A percentile compares a stretch with the other conserved stretches of the same genome.
phyloP scores from a whole-genome alignment of 192 early-diverging fungal genomes.

The Entomortierella chlamydospora region DNA sequence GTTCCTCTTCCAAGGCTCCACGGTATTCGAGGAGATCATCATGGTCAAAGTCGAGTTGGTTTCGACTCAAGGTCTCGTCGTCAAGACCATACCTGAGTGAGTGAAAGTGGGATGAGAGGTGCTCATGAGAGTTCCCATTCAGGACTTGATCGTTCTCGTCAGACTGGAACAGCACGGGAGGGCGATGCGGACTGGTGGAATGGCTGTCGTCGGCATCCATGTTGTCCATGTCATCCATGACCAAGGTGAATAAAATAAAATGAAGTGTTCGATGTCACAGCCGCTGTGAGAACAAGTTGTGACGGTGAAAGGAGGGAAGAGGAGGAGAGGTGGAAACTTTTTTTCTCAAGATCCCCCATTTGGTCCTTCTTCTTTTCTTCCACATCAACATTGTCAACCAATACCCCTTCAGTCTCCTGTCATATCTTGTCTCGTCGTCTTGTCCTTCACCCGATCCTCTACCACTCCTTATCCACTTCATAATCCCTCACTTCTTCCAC shows the following conservation, averaged over 20 bases:
- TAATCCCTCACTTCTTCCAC: not conserved
- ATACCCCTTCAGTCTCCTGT: not conserved
- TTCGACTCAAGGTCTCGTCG: not conserved
- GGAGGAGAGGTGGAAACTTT: not conserved
- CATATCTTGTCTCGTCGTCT: not conserved
- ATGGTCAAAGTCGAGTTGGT: not conserved
- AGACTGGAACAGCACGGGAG: conserved; percentile 44
- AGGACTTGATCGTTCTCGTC: conserved; percentile 18
- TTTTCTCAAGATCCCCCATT: not conserved
- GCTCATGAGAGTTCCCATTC: not conserved
- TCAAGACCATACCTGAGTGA: not conserved
- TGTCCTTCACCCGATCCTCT: not conserved
- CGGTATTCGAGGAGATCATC: not conserved
- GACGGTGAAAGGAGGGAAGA: not conserved
- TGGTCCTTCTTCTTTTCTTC: not conserved
- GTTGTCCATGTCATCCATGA: not conserved
- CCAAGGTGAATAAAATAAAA: not conserved
- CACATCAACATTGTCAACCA: not conserved
- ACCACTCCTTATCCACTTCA: not conserved
- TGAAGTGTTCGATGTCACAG: too few species aligned
- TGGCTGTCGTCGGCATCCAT: conserved; percentile 5
- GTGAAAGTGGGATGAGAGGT: not conserved
- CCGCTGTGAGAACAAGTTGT: too few species aligned
- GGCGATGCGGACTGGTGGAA: conserved; percentile 13
- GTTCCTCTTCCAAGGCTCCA: conserved; percentile 8